Base-by-base conservation (phyloP, 2,329 filamentous ascomycete genomes). In the Ampelomyces quisqualis region DNA sequence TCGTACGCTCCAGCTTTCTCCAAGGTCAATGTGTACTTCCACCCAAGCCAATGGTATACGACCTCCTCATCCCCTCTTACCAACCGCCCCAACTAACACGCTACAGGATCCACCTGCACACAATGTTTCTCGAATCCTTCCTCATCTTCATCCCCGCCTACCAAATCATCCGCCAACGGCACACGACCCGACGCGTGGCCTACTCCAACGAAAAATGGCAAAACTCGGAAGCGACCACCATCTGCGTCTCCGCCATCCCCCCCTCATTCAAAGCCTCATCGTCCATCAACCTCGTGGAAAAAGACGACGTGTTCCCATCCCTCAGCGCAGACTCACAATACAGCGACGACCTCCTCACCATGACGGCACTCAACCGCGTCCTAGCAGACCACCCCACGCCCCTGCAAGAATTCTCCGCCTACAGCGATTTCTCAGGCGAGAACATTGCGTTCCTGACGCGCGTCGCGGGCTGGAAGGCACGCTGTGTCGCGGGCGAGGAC, bases 51-150 rank as follows among this genome's bases (percentile, higher is more conserved):
- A 44, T 54, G 52, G 50, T 53, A 36, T 28, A 41, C 27, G 5
- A 5, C 3, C 19, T 7, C 5, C 18, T 9, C n/a, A n/a, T n/a
- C n/a, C n/a, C n/a, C n/a, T n/a, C n/a, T n/a, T n/a, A n/a, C n/a
- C n/a, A n/a, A n/a, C n/a, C n/a, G n/a, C n/a, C n/a, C n/a, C n/a
- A n/a, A n/a, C 29, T 19, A 37, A 10, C 19, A 21, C 14, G 14
- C 15, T 2, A 9, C 13, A 54, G 51, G 51, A 49, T 54, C 11
- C 47, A 54, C 15, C 38, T 54, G 7, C 48, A 46, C 19, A 54
- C 47, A 13, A 43, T 54, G 40, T 47, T 53, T 22, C 46, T 54
- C 29, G 51, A 54, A 26, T 22, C 44, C 26, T 49, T 54, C 19
- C 47, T 48, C 6, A 21, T 54, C 3, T 51, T 54, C 40, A 28